These are phyloP conservation scores for Macrolepiota albuminosa DNA, from an alignment of 768 basidiomycete genomes.

Conservation along the genomic window DNA sequence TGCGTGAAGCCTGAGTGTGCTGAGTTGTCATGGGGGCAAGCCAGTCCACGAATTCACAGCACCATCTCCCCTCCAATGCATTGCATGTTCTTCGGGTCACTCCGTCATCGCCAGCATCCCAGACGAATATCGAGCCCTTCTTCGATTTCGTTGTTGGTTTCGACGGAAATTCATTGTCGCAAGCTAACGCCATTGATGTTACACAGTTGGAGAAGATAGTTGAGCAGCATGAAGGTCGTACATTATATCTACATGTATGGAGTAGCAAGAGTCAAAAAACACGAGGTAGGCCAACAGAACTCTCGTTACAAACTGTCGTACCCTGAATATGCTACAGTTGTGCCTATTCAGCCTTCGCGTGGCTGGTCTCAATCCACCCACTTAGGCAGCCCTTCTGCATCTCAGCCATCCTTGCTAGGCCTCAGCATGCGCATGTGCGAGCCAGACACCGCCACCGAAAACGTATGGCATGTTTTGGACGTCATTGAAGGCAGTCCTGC, in stretches of 20 bases:
- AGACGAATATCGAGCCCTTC: conserved; percentile 83
- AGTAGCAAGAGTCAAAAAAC: conserved; percentile 72
- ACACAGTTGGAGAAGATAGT: conserved; percentile 75
- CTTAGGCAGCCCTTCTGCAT: conserved; percentile 31
- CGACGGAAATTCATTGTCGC: conserved; percentile 57
- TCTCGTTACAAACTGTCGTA: conserved; percentile 1
- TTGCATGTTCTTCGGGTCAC: conserved; percentile 90
- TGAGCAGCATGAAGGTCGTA: conserved; percentile 71
- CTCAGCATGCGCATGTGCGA: conserved; percentile 92
- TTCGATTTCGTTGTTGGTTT: conserved; percentile 97
- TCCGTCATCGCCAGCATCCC: conserved; percentile 82
- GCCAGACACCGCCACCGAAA: conserved; percentile 83
- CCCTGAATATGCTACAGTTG: conserved; percentile 44
- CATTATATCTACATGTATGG: conserved; percentile 74
- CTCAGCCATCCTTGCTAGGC: conserved; percentile 88
- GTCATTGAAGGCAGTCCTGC: conserved; percentile 95
- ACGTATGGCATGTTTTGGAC: conserved; percentile 98
- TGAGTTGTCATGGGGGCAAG: conserved; percentile 58
- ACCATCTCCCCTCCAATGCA: conserved; percentile 52
- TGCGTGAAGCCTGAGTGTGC: background rate
- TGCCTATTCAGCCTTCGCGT: conserved; percentile 80
- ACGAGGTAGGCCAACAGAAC: conserved; percentile 45
- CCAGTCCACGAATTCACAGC: conserved; percentile 52
- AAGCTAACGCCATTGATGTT: conserved; percentile 57
- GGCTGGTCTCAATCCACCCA: conserved; percentile 60